Conservation (phyloP, 2,329 filamentous ascomycete species). For the Fusarium setosum region DNA sequence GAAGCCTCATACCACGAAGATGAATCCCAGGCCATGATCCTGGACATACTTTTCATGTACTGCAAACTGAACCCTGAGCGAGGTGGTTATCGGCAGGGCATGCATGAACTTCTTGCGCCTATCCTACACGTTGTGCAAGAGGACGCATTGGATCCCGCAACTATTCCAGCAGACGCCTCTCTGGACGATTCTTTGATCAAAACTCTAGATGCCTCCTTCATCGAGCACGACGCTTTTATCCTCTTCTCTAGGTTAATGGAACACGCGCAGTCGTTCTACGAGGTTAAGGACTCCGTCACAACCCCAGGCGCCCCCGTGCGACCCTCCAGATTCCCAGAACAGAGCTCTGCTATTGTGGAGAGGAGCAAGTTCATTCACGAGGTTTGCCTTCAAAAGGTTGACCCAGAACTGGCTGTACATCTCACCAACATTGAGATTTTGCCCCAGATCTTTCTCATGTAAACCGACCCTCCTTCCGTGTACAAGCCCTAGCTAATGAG, state of each 20-base stretch:
- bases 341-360: slow-evolving; percentile 75
- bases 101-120: slow-evolving; percentile 95
- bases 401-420: slow-evolving; percentile 85
- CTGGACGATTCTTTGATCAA: slow-evolving; percentile 68
- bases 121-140: slow-evolving; percentile 86
- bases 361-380: slow-evolving; percentile 91
- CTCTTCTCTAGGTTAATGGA: slow-evolving; percentile 92
- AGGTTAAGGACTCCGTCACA: slow-evolving; percentile 59
- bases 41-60: slow-evolving; percentile 93
- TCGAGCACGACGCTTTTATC: slow-evolving; percentile 92
- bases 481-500: slow-evolving; percentile 9
- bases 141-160: slow-evolving; percentile 75
- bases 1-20: slow-evolving; percentile 89
- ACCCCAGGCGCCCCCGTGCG: slow-evolving; percentile 25
- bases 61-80: slow-evolving; percentile 90
- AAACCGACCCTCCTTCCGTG: slow-evolving; percentile 42
- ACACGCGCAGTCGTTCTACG: slow-evolving; percentile 86
- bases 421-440: slow-evolving; percentile 86
- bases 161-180: slow-evolving; percentile 46
- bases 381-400: slow-evolving; percentile 79
- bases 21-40: slow-evolving; percentile 80
- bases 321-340: slow-evolving; percentile 42
- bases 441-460: slow-evolving; percentile 98
- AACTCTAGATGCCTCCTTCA: slow-evolving; percentile 76
- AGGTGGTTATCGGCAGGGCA: slow-evolving; percentile 95